These are phyloP conservation scores for Podospora anserina DNA, from an alignment of 495 filamentous ascomycete genomes.

Conservation along the genomic window DNA sequence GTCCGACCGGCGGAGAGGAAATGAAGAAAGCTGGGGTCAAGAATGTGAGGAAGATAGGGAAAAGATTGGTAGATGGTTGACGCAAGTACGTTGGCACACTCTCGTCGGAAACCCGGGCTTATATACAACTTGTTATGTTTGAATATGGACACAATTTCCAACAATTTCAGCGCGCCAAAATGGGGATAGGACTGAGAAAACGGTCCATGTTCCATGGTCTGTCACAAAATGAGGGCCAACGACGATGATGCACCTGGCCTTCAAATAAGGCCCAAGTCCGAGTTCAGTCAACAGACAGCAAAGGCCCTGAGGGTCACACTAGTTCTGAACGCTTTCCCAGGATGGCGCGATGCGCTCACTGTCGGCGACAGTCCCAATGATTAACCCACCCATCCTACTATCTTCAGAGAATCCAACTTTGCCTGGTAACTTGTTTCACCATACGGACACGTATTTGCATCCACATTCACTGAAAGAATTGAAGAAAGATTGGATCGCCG, in stretches of 20 bases:
- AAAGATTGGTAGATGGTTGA: no score
- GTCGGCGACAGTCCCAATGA: no score
- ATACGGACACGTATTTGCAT: no score
- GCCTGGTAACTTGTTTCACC: no score
- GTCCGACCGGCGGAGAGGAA: background rate
- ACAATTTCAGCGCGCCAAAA: background rate
- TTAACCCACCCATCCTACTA: no score
- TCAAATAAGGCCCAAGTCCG: background rate
- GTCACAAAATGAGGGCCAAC: background rate
- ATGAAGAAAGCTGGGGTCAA: background rate
- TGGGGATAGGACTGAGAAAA: background rate
- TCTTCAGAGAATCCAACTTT: no score
- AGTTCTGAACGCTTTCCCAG: no score
- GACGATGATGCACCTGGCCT: background rate
- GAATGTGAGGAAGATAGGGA: background rate
- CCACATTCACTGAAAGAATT: no score
- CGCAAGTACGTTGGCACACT: background rate
- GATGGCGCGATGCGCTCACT: no score
- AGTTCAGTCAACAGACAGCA: background rate
- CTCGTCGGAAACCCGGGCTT: background rate
- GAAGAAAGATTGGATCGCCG: no score
- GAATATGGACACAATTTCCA: background rate
- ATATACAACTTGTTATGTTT: background rate
- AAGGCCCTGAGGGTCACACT: no score
- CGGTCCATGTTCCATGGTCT: background rate